A percentile compares a stretch with the other conserved stretches of the same genome.
Evolutionary conservation across 768 basidiomycete genomes (phyloP).

Genomic region (Rickenella mellea): DNA sequence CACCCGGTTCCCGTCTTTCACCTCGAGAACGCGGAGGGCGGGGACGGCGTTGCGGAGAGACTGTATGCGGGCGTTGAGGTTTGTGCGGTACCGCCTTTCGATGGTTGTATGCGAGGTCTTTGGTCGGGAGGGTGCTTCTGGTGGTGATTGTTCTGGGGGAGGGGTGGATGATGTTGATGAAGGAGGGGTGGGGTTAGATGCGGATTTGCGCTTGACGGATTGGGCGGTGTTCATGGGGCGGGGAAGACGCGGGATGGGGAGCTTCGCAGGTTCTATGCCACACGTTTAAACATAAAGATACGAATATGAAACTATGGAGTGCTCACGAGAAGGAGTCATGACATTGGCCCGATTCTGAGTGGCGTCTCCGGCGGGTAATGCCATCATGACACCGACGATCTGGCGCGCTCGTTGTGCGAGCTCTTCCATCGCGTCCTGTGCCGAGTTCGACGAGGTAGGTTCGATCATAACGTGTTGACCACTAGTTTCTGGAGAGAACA

Average conservation of each 20-base stretch:
- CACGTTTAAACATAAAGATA: not conserved
- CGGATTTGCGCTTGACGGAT: conserved; percentile 16
- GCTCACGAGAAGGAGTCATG: not conserved
- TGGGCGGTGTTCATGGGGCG: conserved; percentile 32
- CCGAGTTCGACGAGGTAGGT: no score
- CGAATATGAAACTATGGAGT: not conserved
- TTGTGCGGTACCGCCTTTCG: conserved; percentile 81
- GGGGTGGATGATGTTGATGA: conserved; percentile 31
- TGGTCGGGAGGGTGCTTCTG: conserved; percentile 32
- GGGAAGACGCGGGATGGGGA: conserved; percentile 43
- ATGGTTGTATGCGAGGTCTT: conserved; percentile 89
- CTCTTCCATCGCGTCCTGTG: conserved; percentile 14
- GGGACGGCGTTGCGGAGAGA: conserved; percentile 74
- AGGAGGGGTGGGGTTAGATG: conserved; percentile 15
- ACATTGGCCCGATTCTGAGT: conserved; percentile 12
- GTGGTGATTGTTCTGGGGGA: conserved; percentile 18
- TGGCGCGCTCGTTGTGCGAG: conserved; percentile 28
- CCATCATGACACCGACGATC: conserved; percentile 26
- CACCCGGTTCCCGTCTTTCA: conserved; percentile 38
- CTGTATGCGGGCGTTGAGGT: conserved; percentile 80
- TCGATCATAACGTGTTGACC: conserved; percentile 14
- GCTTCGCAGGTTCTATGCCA: conserved; percentile 25
- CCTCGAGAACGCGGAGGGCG: conserved; percentile 70
- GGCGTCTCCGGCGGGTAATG: conserved; percentile 16
- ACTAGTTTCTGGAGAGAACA: conserved; percentile 16